Evolutionary conservation across 2,329 filamentous ascomycete genomes (phyloP).

Genomic region (Fusarium sulawesiense): DNA sequence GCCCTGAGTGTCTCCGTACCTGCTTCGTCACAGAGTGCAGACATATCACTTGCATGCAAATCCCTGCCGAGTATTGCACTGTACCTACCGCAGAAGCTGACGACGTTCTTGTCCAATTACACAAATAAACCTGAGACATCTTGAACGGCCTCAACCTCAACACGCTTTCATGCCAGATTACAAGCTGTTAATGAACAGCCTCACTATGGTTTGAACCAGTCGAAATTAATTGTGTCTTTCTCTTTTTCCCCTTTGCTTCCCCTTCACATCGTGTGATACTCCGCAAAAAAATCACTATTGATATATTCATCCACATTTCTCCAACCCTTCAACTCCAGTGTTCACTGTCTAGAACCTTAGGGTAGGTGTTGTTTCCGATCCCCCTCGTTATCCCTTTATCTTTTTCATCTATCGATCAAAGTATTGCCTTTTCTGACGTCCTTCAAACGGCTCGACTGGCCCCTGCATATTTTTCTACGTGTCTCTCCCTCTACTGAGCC

Average conservation of each 20-base stretch:
- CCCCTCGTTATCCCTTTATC: constrained; percentile 7
- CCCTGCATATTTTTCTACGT: constrained; percentile 16
- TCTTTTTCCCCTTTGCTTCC: background rate
- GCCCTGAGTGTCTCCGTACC: background rate
- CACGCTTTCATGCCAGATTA: background rate
- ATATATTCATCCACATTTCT: constrained; percentile 7
- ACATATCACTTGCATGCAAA: constrained; percentile 4
- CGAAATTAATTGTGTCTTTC: background rate
- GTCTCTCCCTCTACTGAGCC: constrained; percentile 19
- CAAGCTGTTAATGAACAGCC: background rate
- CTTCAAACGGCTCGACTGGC: background rate
- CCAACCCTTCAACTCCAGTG: constrained; percentile 18
- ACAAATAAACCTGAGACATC: constrained; percentile 9
- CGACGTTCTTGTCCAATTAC: constrained; percentile 7
- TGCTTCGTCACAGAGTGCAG: background rate
- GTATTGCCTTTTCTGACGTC: constrained; percentile 16
- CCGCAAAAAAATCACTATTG: constrained; percentile 1
- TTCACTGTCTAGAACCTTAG: background rate
- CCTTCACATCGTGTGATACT: background rate
- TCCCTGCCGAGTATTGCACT: constrained; percentile 11
- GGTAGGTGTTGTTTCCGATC: constrained; percentile 8
- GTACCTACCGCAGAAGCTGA: constrained; percentile 9
- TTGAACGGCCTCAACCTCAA: constrained; percentile 13
- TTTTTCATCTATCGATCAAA: constrained; percentile 1
- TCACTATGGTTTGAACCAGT: background rate